Evolutionary conservation across 352 stramenopile species (phyloP), one percentile per base, ranked within the genome.

Genomic region (Globisporangium cederbergense): DNA sequence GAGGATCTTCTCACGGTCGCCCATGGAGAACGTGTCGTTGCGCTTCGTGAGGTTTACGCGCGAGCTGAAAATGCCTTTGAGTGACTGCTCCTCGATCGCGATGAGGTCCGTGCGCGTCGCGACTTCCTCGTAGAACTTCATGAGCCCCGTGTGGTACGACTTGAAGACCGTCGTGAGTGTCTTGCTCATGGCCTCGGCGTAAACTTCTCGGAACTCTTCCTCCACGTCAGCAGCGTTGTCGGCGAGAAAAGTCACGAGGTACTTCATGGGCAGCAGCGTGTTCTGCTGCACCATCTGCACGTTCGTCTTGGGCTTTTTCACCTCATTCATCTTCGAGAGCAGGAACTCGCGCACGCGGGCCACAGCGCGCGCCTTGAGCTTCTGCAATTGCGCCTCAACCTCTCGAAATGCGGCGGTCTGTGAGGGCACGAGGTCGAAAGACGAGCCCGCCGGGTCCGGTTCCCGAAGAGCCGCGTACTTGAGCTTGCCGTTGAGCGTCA

Each of bases 281-380:
- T 98, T 97, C 58, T 98, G 94, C 80, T 99, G 97, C 62, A 99
- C 87, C 81, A 99, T 99, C 66, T 98, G 93, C 58, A 99, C 91
- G 78, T 99, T 99, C 1, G 97, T 99, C 78, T 99, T 98, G 40
- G 96, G 92, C 64, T 96, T 96, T 71, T 96, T 91, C n/a, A 99
- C 79, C 59, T 96, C 88, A 58, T 88, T 88, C 71, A 98, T 96
- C 67, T 95, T 87, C 62, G 88, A 75, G 58, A 98, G 78, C 52
- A 99, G 95, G 64, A 98, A 99, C 58, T 98, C 91, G 34, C 96
- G 81, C 36, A 95, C 91, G 16, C 80, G 80, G 8, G 74, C 72
- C 59, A 90, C 75, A 2, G 91, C 87, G 51, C 90, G 86, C 16
- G 72, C 70, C 66, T 88, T 89, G 47, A 98, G 76, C 64, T 97